phyloP scores from a whole-genome alignment of 352 stramenopile genomes.

The Thalassiosira gravida region DNA sequence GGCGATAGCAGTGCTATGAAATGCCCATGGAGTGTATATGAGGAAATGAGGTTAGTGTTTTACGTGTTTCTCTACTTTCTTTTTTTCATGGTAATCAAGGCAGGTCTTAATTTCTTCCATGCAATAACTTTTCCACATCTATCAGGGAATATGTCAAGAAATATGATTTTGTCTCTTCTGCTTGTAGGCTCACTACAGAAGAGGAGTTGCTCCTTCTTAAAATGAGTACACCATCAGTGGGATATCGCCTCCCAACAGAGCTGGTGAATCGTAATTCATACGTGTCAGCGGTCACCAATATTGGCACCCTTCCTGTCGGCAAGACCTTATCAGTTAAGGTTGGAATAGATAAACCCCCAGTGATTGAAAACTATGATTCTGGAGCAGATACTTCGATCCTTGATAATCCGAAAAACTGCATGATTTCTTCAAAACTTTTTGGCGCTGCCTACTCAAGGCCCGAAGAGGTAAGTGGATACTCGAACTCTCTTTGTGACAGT shows the following conservation, averaged over 20 bases:
- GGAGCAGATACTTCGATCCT: slow-evolving; percentile 83
- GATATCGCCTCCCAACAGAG: slow-evolving; percentile 72
- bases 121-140: neutral
- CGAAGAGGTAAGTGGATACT: slow-evolving; percentile 68
- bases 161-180: slow-evolving; percentile 90
- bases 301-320: slow-evolving; percentile 81
- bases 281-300: slow-evolving; percentile 87
- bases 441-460: slow-evolving; percentile 84
- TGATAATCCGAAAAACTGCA: slow-evolving; percentile 86
- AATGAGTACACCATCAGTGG: slow-evolving; percentile 69
- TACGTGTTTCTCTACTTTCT: no score
- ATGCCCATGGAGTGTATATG: slow-evolving; percentile 88
- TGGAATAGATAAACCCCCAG: slow-evolving; percentile 79
- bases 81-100: no score
- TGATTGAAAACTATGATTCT: slow-evolving; percentile 85
- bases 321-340: slow-evolving; percentile 85
- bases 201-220: slow-evolving; percentile 93
- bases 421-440: slow-evolving; percentile 86
- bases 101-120: no score
- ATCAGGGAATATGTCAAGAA: slow-evolving; percentile 89
- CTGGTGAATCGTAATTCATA: slow-evolving; percentile 85
- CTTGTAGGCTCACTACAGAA: slow-evolving; percentile 91
- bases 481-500: slow-evolving; percentile 2
- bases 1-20: slow-evolving; percentile 89
- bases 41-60: slow-evolving; percentile 83